Conservation (phyloP, 2,329 filamentous ascomycete genomes). For the Didymella keratinophila region DNA sequence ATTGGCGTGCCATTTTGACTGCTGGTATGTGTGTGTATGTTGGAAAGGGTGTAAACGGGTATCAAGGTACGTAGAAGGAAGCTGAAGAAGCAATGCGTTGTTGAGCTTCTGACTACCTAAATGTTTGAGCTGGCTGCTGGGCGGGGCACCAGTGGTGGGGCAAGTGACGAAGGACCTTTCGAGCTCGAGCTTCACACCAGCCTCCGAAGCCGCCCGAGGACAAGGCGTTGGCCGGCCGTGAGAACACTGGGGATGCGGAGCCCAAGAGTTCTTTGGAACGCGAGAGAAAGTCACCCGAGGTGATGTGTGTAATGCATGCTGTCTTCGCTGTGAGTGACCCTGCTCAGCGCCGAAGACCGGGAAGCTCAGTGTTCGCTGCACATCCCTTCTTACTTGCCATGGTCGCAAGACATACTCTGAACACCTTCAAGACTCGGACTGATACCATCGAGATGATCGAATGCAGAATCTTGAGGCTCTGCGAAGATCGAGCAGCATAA, state of each 20-base stretch:
- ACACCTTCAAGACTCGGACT: background rate
- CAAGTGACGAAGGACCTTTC: slow-evolving; percentile 29
- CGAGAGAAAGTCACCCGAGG: slow-evolving; percentile 20
- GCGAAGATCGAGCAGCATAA: slow-evolving; percentile 11
- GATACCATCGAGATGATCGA: background rate
- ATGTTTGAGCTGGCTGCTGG: slow-evolving; percentile 37
- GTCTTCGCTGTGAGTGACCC: background rate
- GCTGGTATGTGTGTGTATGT: slow-evolving; percentile 13
- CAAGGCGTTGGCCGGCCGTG: slow-evolving; percentile 35
- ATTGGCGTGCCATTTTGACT: slow-evolving; percentile 87
- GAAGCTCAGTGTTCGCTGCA: background rate
- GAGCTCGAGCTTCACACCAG: slow-evolving; percentile 26
- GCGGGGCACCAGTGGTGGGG: slow-evolving; percentile 34
- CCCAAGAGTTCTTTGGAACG: slow-evolving; percentile 19
- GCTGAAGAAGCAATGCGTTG: slow-evolving; percentile 36
- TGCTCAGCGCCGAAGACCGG: background rate
- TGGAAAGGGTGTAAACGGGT: slow-evolving; percentile 18
- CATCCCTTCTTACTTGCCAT: background rate
- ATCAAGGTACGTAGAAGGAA: slow-evolving; percentile 14
- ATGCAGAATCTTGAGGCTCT: slow-evolving; percentile 13
- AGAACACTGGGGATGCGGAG: slow-evolving; percentile 38
- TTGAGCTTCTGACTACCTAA: slow-evolving; percentile 35
- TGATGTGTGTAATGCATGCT: slow-evolving; percentile 5
- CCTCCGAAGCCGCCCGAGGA: slow-evolving; percentile 19
- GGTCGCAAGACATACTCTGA: background rate